Percentiles rank a stretch among this genome's conserved stretches.
Conservation (phyloP, 306 rosid genomes). For the Cucurbita maxima region DNA sequence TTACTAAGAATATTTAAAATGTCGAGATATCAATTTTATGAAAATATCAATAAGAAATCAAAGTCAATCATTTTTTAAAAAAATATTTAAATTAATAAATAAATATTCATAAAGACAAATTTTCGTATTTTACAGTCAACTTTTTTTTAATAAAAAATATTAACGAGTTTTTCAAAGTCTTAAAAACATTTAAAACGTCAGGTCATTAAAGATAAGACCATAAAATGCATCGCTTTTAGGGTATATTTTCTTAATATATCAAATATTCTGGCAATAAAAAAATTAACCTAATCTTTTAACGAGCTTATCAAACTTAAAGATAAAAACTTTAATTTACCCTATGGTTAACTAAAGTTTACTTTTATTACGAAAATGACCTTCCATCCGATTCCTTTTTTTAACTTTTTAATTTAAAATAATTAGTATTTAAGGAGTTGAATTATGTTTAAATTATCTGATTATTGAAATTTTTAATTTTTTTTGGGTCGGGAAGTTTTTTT, state of each 20-base stretch:
- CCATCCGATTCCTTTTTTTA: neutral
- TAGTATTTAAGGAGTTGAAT: no score
- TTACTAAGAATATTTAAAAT: no score
- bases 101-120: no score
- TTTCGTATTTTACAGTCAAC: neutral
- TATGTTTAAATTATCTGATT: no score
- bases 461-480: no score
- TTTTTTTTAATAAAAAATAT: neutral
- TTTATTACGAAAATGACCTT: neutral
- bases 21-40: no score
- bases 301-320: neutral
- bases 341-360: neutral
- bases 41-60: no score
- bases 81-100: no score
- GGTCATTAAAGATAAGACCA: neutral
- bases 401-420: no score
- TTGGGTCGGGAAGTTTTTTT: no score
- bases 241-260: neutral
- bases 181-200: neutral
- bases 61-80: no score
- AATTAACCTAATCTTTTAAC: neutral
- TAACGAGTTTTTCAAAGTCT: neutral
- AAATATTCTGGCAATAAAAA: neutral
- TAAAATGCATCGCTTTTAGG: neutral
- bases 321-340: neutral